Base-by-base conservation (phyloP, 371 early-diverging fungal genomes). In the Lichtheimia corymbifera region DNA sequence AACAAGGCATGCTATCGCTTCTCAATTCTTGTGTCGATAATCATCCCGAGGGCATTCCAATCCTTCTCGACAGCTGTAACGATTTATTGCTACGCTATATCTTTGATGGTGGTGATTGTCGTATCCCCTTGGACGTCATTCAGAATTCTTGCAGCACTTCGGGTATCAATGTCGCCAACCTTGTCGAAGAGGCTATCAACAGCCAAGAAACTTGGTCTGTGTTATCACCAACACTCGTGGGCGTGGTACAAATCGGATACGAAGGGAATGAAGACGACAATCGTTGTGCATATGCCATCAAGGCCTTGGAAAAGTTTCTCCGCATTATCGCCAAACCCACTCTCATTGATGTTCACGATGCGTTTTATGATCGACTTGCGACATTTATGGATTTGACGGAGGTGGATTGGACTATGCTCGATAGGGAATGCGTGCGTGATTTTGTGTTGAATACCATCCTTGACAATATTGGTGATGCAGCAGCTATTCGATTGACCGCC, bases 401-500 rank as follows among this genome's bases (percentile, higher is more conserved):
- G 1, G 57, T 72, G 2, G 54, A 66, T 20, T 71, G 66, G 62
- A 43, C 61, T 7, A 9, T 18, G 2, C 42, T 81, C 5, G 66
- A 81, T 42, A 20, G 62, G 1, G 82, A 81, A 27, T 58, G 59
- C 47, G 67, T 81, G 1, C 80, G 80, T 14, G 82, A 83, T 52
- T 78, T 63, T 59, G 59, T 81, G 4, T 63, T 83, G 17, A 71
- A 69, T 0, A 70, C 73, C 0, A 44, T 83, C 9, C 67, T 81
- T 56, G 82, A 83, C 42, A 74, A 73, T 25, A 53, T 83, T 2
- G 63, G 57, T 1, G 58, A 76, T 51, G 60, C 78, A n/a, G 53
- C 66, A 17, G 73, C 80, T 27, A 66, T 83, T 18, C 60, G 59
- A 1, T 81, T 77, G 53, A 61, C 73, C 4, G 53, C 45, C 18